phyloP scores from a whole-genome alignment of 1,139 yeast species.

The Yamadazyma dushanensis region DNA sequence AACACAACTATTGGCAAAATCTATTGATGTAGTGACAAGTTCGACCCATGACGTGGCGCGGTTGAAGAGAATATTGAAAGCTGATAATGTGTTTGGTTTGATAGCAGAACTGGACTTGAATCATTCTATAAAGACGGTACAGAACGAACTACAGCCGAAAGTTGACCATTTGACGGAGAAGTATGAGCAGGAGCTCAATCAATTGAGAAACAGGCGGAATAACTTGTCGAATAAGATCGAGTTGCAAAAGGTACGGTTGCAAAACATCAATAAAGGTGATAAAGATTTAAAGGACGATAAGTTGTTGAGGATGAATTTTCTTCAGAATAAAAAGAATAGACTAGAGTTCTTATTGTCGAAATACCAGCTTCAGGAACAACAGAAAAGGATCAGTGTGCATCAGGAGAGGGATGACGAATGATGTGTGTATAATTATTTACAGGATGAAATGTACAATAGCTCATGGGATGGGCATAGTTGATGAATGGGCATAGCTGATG shows the following conservation, averaged over 20 bases:
- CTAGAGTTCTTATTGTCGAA: conserved; percentile 34
- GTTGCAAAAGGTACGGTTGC: conserved; percentile 33
- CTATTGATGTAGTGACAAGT: conserved; percentile 29
- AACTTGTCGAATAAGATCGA: conserved; percentile 32
- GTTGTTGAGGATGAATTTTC: conserved; percentile 29
- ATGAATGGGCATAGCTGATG: no score
- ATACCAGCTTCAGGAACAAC: conserved; percentile 14
- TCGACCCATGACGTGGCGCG: conserved; percentile 37
- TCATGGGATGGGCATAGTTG: no score
- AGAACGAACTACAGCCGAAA: conserved; percentile 35
- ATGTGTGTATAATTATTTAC: background rate
- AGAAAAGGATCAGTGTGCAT: conserved; percentile 2
- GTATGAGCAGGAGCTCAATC: conserved; percentile 34
- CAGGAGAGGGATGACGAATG: background rate
- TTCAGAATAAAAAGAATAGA: conserved; percentile 39
- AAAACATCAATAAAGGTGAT: conserved; percentile 20
- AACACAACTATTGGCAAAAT: conserved; percentile 29
- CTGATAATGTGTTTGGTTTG: conserved; percentile 42
- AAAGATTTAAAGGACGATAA: conserved; percentile 24
- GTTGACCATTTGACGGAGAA: conserved; percentile 30
- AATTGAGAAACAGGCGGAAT: conserved; percentile 25
- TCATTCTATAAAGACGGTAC: conserved; percentile 35
- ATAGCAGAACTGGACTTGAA: conserved; percentile 42
- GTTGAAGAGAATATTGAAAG: conserved; percentile 31
- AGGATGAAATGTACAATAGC: no score